Conservation (phyloP, 2,329 filamentous ascomycete genomes). For the Penicillium sp. region DNA sequence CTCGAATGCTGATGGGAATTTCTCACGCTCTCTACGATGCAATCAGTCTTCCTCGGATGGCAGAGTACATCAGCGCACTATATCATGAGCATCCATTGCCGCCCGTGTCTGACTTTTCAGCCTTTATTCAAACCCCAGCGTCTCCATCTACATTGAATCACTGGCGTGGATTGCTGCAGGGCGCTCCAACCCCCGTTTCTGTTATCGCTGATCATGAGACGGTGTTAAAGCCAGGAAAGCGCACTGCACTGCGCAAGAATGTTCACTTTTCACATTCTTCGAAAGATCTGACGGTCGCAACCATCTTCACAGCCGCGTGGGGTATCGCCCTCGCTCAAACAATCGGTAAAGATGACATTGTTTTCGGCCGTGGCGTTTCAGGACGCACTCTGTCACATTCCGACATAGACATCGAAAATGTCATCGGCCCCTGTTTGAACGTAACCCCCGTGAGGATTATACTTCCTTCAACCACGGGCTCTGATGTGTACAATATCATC, state of each 20-base stretch:
- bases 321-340: background rate
- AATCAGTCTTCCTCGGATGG: background rate
- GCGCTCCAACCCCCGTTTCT: background rate
- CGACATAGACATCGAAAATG: background rate
- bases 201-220: background rate
- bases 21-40: background rate
- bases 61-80: background rate
- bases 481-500: background rate
- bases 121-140: background rate
- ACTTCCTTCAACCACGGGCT: background rate
- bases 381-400: background rate
- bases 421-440: background rate
- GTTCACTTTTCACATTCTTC: background rate
- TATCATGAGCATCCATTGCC: background rate
- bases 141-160: background rate
- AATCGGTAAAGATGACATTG: background rate
- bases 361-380: background rate
- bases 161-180: background rate
- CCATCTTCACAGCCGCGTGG: background rate
- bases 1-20: background rate
- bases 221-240: background rate
- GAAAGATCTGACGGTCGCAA: background rate
- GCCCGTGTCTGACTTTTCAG: background rate
- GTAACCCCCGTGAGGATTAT: background rate
- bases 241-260: background rate